Evolutionary conservation across 2,329 filamentous ascomycete genomes (phyloP).

Genomic region (Davidsoniella eucalypti): DNA sequence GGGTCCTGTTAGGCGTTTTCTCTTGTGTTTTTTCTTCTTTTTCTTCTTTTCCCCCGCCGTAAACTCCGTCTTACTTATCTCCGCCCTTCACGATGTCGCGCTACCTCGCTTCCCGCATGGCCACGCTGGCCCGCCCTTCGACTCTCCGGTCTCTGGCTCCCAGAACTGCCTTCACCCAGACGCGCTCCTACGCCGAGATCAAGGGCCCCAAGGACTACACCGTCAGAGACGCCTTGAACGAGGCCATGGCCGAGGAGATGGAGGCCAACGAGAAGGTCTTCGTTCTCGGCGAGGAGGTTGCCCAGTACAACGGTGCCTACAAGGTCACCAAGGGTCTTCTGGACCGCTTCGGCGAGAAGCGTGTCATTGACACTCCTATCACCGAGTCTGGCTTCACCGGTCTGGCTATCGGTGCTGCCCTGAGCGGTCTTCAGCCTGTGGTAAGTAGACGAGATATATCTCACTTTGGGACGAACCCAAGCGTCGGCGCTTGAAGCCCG

Average conservation of each 20-base stretch:
- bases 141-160: conserved; percentile 8
- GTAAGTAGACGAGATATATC: conserved; percentile 39
- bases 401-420: conserved; percentile 83
- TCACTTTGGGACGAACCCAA: neutral
- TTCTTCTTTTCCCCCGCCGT: neutral
- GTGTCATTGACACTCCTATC: conserved; percentile 96
- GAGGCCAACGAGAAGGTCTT: conserved; percentile 91
- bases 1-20: neutral
- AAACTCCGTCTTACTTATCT: neutral
- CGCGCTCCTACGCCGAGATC: conserved; percentile 38
- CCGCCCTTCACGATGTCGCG: conserved; percentile 11
- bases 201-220: conserved; percentile 76
- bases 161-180: conserved; percentile 21
- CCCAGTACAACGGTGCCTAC: conserved; percentile 99
- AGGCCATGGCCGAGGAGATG: conserved; percentile 94
- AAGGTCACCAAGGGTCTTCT: conserved; percentile 97
- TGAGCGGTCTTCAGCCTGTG: conserved; percentile 85
- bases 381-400: conserved; percentile 93
- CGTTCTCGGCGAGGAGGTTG: conserved; percentile 91
- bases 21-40: conserved; percentile 4
- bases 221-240: conserved; percentile 91
- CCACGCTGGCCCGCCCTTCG: conserved; percentile 10
- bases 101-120: conserved; percentile 12
- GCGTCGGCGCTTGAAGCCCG: neutral
- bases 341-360: conserved; percentile 92